A percentile compares a stretch with the other conserved stretches of the same genome.
Evolutionary conservation across 352 stramenopile species (phyloP).

Genomic region (Stephanocyclus meneghinianus): DNA sequence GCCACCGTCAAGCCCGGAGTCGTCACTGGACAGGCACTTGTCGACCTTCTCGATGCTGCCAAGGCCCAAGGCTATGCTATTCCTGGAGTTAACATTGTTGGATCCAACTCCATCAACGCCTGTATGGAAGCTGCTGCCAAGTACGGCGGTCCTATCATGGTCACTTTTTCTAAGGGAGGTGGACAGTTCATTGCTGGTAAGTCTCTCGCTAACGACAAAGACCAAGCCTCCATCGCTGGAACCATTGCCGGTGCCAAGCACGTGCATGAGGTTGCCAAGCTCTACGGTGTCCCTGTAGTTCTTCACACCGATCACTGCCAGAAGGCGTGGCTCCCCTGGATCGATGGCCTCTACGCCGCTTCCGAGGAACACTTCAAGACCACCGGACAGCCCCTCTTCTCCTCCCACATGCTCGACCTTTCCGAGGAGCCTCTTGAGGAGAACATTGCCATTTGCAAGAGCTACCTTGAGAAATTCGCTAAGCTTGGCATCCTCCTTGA

Average conservation of each 20-base stretch:
- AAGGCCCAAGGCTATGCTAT: slow-evolving; percentile 85
- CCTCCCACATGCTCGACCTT: slow-evolving; percentile 98
- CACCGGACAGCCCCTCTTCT: slow-evolving; percentile 94
- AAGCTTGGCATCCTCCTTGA: slow-evolving; percentile 95
- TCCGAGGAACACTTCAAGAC: slow-evolving; percentile 94
- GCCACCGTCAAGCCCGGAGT: slow-evolving; percentile 83
- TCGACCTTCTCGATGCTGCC: slow-evolving; percentile 71
- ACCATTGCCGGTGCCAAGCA: slow-evolving; percentile 92
- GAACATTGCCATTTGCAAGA: slow-evolving; percentile 96
- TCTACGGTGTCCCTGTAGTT: slow-evolving; percentile 96
- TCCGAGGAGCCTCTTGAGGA: slow-evolving; percentile 97
- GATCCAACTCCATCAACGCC: slow-evolving; percentile 91
- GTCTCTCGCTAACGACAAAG: slow-evolving; percentile 92
- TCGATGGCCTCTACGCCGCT: slow-evolving; percentile 93
- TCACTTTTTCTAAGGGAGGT: slow-evolving; percentile 97
- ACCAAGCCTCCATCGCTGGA: slow-evolving; percentile 84
- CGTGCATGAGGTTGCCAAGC: slow-evolving; percentile 93
- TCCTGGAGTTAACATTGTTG: slow-evolving; percentile 82
- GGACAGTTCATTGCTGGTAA: slow-evolving; percentile 96
- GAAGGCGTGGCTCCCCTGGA: slow-evolving; percentile 96
- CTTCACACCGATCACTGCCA: slow-evolving; percentile 98
- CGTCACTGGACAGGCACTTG: slow-evolving; percentile 77
- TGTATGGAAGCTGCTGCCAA: slow-evolving; percentile 94
- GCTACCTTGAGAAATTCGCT: slow-evolving; percentile 92
- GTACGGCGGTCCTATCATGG: slow-evolving; percentile 94